These are phyloP conservation scores for Ramaria sp. DNA, from an alignment of 768 basidiomycete genomes.

Conservation along the genomic window DNA sequence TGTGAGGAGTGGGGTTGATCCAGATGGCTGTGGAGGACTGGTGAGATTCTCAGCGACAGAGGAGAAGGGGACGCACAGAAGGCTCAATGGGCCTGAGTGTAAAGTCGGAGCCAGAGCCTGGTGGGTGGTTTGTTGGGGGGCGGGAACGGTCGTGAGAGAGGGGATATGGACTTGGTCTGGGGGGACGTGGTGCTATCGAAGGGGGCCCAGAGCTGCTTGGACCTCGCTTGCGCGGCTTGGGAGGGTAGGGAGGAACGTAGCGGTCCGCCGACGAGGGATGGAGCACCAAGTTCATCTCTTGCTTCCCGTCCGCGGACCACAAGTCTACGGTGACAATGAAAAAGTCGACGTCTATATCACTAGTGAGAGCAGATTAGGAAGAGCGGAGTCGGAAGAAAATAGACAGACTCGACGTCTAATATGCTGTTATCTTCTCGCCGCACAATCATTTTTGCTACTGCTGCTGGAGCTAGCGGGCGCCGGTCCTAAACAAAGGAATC, in stretches of 20 bases:
- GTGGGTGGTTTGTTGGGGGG: slow-evolving; percentile 2
- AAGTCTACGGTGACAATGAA: slow-evolving; percentile 89
- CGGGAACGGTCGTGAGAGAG: slow-evolving; percentile 25
- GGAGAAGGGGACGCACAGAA: neutral
- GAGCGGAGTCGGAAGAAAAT: neutral
- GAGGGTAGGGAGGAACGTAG: slow-evolving; percentile 38
- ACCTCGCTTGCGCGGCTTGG: slow-evolving; percentile 12
- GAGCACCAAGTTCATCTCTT: slow-evolving; percentile 82
- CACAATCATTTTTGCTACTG: slow-evolving; percentile 76
- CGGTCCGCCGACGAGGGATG: slow-evolving; percentile 76
- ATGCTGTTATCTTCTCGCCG: slow-evolving; percentile 52
- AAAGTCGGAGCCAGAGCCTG: neutral
- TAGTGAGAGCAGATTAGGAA: slow-evolving; percentile 21
- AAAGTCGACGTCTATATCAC: slow-evolving; percentile 79
- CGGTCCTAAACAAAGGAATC: slow-evolving; percentile 53
- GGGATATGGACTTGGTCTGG: slow-evolving; percentile 35
- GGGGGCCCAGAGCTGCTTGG: slow-evolving; percentile 8
- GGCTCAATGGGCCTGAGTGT: neutral
- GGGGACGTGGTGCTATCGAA: slow-evolving; percentile 29
- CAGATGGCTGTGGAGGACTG: neutral
- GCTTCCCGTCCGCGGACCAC: slow-evolving; percentile 73
- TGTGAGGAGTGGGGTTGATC: slow-evolving; percentile 26
- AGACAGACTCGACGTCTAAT: slow-evolving; percentile 66
- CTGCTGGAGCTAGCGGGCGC: slow-evolving; percentile 83
- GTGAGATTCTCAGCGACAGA: neutral